phyloP scores from a whole-genome alignment of 2,329 filamentous ascomycete species.

The Pseudocercospora vitis region DNA sequence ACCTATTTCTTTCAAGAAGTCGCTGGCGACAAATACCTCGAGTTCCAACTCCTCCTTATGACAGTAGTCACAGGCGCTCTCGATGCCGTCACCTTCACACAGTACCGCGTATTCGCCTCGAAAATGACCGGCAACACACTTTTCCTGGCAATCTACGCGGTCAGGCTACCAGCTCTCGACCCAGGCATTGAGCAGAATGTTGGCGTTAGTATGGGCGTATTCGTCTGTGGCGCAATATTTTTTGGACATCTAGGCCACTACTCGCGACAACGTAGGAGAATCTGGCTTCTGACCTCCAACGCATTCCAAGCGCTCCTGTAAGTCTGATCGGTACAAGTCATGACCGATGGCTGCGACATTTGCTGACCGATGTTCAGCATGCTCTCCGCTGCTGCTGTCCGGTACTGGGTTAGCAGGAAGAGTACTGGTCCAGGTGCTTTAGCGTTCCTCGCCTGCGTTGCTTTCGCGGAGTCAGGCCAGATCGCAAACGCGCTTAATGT shows the following conservation, averaged over 20 bases:
- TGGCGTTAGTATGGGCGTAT: conserved; percentile 27
- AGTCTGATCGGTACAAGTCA: too few relatives aligned
- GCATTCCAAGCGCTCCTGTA: conserved; percentile 28
- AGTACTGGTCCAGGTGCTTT: conserved; percentile 22
- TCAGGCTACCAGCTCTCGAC: conserved; percentile 19
- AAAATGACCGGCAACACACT: conserved; percentile 42
- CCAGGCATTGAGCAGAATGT: conserved; percentile 28
- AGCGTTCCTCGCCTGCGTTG: conserved; percentile 26
- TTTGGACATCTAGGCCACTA: conserved; percentile 33
- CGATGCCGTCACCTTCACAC: conserved; percentile 34
- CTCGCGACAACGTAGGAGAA: conserved; percentile 27
- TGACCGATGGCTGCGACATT: too few relatives aligned
- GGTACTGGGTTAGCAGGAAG: conserved; percentile 21
- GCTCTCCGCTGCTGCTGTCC: conserved; percentile 28
- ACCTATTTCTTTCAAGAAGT: conserved; percentile 33
- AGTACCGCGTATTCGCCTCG: conserved; percentile 33
- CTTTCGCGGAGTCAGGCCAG: conserved; percentile 29
- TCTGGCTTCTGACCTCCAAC: conserved; percentile 32
- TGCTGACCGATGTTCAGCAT: too few relatives aligned
- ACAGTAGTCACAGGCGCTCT: conserved; percentile 33
- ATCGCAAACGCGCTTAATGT: conserved; percentile 31
- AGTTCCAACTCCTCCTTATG: conserved; percentile 33
- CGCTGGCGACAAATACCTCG: conserved; percentile 27
- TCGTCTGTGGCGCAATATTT: conserved; percentile 29
- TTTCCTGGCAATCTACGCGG: conserved; percentile 28